Percentiles rank a stretch among this genome's conserved stretches.
Evolutionary conservation across 1,139 yeast species (phyloP).

Genomic region (Diutina rugosa): DNA sequence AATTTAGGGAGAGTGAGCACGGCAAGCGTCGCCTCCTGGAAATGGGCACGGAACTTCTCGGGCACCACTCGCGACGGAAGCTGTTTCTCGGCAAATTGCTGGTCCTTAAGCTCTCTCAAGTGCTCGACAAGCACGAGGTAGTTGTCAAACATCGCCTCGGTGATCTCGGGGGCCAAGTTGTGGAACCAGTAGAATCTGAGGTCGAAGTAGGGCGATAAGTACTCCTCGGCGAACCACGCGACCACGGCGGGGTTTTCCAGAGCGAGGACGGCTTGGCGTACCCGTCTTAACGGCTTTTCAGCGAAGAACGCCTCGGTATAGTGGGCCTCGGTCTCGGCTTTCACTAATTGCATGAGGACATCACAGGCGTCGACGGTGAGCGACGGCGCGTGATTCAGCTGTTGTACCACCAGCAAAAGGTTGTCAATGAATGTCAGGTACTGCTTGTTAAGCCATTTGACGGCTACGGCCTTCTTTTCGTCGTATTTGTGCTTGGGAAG

Average conservation of each 20-base stretch:
- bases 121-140: slow-evolving; percentile 24
- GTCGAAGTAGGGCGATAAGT: slow-evolving; percentile 35
- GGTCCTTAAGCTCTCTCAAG: slow-evolving; percentile 11
- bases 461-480: slow-evolving; percentile 33
- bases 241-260: slow-evolving; percentile 25
- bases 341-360: slow-evolving; percentile 46
- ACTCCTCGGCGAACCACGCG: slow-evolving; percentile 26
- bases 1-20: slow-evolving; percentile 13
- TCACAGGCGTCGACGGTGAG: slow-evolving; percentile 53
- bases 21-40: not conserved
- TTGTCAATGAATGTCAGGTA: slow-evolving; percentile 33
- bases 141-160: slow-evolving; percentile 21
- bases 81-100: not conserved
- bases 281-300: slow-evolving; percentile 32
- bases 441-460: slow-evolving; percentile 51
- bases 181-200: slow-evolving; percentile 53
- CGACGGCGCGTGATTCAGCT: slow-evolving; percentile 25
- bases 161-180: slow-evolving; percentile 11
- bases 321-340: slow-evolving; percentile 38
- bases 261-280: slow-evolving; percentile 32
- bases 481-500: slow-evolving; percentile 12
- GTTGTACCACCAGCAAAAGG: slow-evolving; percentile 2
- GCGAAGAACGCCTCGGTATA: slow-evolving; percentile 37
- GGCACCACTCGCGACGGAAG: slow-evolving; percentile 12
- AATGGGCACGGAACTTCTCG: slow-evolving; percentile 31